A percentile compares a stretch with the other conserved stretches of the same genome.
Evolutionary conservation across 2,329 filamentous ascomycete species (phyloP).

Genomic region (Alternaria hordeiaustralica): DNA sequence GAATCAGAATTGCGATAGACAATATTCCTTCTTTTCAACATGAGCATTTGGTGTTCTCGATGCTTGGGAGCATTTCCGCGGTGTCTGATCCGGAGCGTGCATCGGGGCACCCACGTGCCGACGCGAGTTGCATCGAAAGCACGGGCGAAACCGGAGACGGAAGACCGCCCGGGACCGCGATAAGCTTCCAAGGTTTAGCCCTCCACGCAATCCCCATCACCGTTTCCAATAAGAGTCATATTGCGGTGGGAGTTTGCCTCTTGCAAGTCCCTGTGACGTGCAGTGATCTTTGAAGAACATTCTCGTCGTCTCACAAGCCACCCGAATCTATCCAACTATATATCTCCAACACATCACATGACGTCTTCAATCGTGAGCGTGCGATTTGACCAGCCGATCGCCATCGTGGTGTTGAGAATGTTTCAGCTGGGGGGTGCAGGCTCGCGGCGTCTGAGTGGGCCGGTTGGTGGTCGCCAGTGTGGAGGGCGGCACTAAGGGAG

Average conservation of each 20-base stretch:
- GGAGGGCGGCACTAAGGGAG: constrained; percentile 8
- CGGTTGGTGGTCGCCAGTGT: constrained; percentile 6
- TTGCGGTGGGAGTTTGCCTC: not conserved
- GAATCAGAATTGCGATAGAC: not conserved
- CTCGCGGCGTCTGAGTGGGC: constrained; percentile 19
- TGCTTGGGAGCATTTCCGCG: not conserved
- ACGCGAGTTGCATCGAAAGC: not conserved
- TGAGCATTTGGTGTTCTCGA: not conserved
- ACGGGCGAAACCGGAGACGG: constrained; percentile 2
- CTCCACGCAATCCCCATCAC: constrained; percentile 5
- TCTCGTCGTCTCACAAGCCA: not conserved
- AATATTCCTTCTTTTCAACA: not conserved
- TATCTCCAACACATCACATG: constrained; percentile 2
- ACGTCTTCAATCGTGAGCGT: not conserved
- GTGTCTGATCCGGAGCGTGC: not conserved
- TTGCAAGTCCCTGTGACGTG: not conserved
- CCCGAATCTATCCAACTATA: fast-evolving
- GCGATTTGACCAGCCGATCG: constrained; percentile 7
- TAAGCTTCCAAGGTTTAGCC: not conserved
- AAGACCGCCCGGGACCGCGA: constrained; percentile 8
- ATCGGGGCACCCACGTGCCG: constrained; percentile 4
- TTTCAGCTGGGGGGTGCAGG: constrained; percentile 34
- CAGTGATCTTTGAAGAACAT: not conserved
- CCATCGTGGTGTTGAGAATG: constrained; percentile 42
- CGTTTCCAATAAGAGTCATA: not conserved